Evolutionary conservation across 2,329 filamentous ascomycete species (phyloP), one percentile per base, ranked within the genome.

Genomic region (Simplicillium aogashimaense): DNA sequence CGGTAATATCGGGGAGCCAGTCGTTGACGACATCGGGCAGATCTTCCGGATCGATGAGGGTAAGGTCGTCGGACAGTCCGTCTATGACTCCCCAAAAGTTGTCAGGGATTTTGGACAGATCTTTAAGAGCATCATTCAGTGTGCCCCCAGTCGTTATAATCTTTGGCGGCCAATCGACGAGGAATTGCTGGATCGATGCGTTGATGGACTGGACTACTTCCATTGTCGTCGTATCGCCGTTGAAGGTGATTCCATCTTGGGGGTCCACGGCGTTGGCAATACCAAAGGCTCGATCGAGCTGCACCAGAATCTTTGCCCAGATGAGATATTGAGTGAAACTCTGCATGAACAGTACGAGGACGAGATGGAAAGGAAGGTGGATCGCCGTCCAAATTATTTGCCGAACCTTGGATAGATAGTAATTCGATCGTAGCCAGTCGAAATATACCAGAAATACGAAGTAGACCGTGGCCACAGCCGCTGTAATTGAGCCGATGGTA

Each of bases 301-400:
- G 51, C 15, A 64, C 55, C 8, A 60, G 44, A 14, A 67, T 54
- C 44, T 67, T 67, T 20, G 56, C 58, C 62, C 63, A 69, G 40
- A 65, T 59, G 41, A 70, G 57, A 37, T 80, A 70, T 47, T 81
- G 76, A 10, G 75, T 76, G 31, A 69, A 64, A 9, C 74, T 78
- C 50, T 82, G 77, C 35, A 80, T 70, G n/a, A 81, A 69, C 7
- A 83, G 67, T 8, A 80, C 71, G 29, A 83, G 68, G 6, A 72
- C 62, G 3, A 81, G 65, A 46, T 83, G 77, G 49, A 82, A 75
- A 1, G 78, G 78, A 42, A 81, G 74, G 55, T 82, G 78, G 1
- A 76, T 53, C 2, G 65, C 43, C 0, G 70, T 67, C 74, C 74
- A 78, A 38, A 76, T 56, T 38, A 78, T 73, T 47, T 83, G 79